phyloP scores from a whole-genome alignment of 2,329 filamentous ascomycete genomes.

The Xylaria sp. region DNA sequence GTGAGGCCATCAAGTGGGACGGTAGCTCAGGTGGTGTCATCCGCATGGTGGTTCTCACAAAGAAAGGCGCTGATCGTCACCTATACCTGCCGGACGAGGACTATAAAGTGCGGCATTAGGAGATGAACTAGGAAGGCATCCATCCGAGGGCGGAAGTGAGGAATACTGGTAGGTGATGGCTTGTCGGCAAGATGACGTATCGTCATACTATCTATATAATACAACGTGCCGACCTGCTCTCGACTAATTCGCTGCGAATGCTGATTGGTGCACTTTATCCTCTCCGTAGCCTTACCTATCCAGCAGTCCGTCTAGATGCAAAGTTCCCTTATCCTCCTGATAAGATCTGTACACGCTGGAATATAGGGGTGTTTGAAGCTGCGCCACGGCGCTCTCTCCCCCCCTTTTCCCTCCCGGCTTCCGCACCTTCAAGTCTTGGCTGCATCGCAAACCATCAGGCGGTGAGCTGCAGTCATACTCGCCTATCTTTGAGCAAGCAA shows the following conservation, averaged over 20 bases:
- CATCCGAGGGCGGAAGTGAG: not conserved
- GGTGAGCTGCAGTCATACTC: conserved; percentile 23
- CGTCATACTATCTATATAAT: conserved; percentile 28
- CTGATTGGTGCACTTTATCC: not conserved
- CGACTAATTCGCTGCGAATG: not conserved
- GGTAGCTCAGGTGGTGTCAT: conserved; percentile 98
- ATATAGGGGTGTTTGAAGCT: conserved; percentile 3
- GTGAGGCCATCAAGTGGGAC: conserved; percentile 99
- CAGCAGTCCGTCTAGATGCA: not conserved
- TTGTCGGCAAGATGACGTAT: conserved; percentile 11
- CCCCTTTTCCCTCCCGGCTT: conserved; percentile 7
- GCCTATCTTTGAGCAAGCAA: conserved; percentile 12
- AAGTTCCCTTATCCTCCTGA: not conserved
- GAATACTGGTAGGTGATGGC: conserved; percentile 11
- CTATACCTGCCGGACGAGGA: conserved; percentile 92
- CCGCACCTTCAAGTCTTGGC: conserved; percentile 19
- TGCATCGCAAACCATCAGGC: conserved; percentile 27
- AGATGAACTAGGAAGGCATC: conserved; percentile 40
- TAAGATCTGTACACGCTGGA: not conserved
- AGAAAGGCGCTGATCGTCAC: conserved; percentile 87
- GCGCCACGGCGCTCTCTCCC: not conserved
- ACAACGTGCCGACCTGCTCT: conserved; percentile 17
- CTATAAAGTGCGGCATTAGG: conserved; percentile 76
- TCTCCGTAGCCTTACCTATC: not conserved
- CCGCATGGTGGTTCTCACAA: conserved; percentile 94